Evolutionary conservation across 805 yeast genomes (phyloP).

Genomic region (Schwanniomyces polymorphus): DNA sequence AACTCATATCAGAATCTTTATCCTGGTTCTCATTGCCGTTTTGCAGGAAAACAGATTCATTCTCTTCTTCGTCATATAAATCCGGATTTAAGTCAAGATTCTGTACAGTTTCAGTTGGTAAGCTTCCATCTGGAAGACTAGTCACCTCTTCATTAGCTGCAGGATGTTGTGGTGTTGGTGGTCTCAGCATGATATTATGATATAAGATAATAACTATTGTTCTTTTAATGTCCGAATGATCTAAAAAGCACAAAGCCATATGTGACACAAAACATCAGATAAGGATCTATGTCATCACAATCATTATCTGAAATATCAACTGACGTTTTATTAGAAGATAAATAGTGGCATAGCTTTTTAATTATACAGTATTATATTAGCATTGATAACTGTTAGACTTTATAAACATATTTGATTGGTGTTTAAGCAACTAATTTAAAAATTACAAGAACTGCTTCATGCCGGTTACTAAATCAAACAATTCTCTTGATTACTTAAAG

Average conservation of each 20-base stretch:
- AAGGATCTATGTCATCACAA: conserved; percentile 2
- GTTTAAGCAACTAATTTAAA: background rate
- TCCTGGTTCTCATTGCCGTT: background rate
- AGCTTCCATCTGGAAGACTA: conserved; percentile 22
- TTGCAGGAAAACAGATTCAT: background rate
- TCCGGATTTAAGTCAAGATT: conserved; percentile 42
- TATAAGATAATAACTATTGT: background rate
- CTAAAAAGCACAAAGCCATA: conserved; percentile 1
- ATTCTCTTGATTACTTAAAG: background rate
- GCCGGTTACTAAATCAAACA: conserved; percentile 1
- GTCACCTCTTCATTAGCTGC: conserved; percentile 33
- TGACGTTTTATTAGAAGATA: background rate
- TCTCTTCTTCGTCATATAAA: conserved; percentile 26
- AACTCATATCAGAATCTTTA: background rate
- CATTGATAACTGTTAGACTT: no score
- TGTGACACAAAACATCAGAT: background rate
- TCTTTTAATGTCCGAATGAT: conserved; percentile 1
- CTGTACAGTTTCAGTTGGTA: conserved; percentile 15
- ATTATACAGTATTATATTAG: background rate
- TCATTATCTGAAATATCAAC: background rate
- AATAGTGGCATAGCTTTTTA: background rate
- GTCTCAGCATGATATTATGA: conserved; percentile 14
- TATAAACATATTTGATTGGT: no score
- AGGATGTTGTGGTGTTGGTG: conserved; percentile 37
- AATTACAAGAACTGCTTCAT: background rate